A percentile compares a stretch with the other conserved stretches of the same genome.
Conservation (phyloP, 768 basidiomycete genomes). For the Amylocystis lapponica region DNA sequence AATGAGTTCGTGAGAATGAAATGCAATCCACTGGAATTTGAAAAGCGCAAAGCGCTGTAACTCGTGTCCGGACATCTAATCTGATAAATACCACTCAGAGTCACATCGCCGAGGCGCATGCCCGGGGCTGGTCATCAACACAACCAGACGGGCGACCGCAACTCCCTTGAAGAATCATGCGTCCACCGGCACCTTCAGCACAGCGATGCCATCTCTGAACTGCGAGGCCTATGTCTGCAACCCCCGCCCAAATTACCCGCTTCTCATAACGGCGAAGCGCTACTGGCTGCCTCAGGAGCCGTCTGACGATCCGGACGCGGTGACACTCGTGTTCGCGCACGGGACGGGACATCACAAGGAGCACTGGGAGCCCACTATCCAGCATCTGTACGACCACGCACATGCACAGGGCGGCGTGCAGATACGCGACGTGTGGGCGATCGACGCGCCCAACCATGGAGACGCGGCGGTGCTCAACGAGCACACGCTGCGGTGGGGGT, state of each 20-base stretch:
- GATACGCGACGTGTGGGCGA: no score
- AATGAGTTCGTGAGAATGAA: neutral
- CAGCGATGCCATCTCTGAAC: neutral
- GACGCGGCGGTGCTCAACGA: constrained; percentile 1
- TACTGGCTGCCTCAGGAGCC: neutral
- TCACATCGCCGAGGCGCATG: neutral
- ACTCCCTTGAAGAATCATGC: neutral
- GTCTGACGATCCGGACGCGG: neutral
- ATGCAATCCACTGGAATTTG: no score
- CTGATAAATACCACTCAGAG: neutral
- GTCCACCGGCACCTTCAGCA: neutral
- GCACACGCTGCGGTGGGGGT: constrained; percentile 21
- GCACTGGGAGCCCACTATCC: no score
- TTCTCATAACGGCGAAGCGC: no score
- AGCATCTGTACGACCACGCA: no score
- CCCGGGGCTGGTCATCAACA: neutral
- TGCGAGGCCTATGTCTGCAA: neutral
- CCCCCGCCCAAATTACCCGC: no score
- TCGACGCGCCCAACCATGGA: constrained; percentile 3
- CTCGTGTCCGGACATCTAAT: neutral
- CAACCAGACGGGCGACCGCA: neutral
- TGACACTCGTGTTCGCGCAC: neutral
- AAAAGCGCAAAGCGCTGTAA: no score
- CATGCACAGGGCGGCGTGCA: no score
- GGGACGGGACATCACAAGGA: neutral